phyloP scores from a whole-genome alignment of 441 rosid species.

The Euphorbia schlechtendalii region DNA sequence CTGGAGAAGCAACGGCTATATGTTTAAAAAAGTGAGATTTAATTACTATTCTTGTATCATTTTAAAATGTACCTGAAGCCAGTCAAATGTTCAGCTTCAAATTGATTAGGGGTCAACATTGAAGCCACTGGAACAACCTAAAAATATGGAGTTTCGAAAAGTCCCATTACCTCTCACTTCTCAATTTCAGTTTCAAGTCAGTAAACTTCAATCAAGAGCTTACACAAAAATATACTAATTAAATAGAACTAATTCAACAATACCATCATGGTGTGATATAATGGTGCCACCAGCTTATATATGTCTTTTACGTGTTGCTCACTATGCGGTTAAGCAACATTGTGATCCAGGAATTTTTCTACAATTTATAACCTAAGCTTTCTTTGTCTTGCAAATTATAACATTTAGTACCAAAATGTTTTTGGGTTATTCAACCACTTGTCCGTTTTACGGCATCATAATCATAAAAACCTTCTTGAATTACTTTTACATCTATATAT shows the following conservation, averaged over 20 bases:
- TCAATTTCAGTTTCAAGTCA: constrained; percentile 12
- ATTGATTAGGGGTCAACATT: constrained; percentile 99
- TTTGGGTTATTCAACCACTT: background rate
- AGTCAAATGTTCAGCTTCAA: constrained; percentile 91
- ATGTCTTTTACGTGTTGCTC: no score
- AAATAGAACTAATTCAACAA: constrained; percentile 2
- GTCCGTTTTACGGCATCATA: no score
- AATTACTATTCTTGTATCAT: constrained; percentile 1
- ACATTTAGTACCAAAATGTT: background rate
- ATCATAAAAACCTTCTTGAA: no score
- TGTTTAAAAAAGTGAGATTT: no score
- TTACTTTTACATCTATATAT: no score
- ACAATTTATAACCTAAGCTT: no score
- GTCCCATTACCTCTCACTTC: constrained; percentile 4
- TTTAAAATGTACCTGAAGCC: constrained; percentile 64
- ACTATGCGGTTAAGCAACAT: no score
- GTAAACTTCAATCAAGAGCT: constrained; percentile 8
- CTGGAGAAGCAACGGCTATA: no score
- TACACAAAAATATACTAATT: background rate
- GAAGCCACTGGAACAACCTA: constrained; percentile 99
- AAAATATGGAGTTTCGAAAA: constrained; percentile 14
- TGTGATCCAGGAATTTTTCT: no score
- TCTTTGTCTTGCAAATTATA: background rate
- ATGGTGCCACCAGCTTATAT: no score
- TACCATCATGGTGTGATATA: constrained; percentile 3